Evolutionary conservation across 2,329 filamentous ascomycete genomes (phyloP).

Genomic region (Fusarium praegraminearum): DNA sequence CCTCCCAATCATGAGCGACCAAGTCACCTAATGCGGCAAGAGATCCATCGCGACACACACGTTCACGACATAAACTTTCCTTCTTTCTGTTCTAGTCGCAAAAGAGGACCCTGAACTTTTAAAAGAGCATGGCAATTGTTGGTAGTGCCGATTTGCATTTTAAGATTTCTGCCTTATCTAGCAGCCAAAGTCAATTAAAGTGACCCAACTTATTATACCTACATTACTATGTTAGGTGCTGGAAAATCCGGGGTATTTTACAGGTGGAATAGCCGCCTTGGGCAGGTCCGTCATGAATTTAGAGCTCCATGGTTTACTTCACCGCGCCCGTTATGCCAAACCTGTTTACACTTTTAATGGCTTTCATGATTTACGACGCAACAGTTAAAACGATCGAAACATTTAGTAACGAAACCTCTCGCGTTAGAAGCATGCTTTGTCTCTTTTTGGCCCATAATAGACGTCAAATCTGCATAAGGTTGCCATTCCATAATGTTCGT

Average conservation of each 20-base stretch:
- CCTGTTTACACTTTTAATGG: not conserved
- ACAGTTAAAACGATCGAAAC: conserved; percentile 9
- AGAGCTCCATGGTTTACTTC: not conserved
- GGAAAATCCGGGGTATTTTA: conserved; percentile 17
- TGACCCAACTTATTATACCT: not conserved
- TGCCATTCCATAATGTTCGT: conserved; percentile 46
- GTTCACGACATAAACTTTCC: conserved; percentile 2
- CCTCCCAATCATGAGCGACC: conserved; percentile 37
- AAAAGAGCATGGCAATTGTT: not conserved
- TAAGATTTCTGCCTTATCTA: conserved; percentile 32
- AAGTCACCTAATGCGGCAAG: conserved; percentile 36
- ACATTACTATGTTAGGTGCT: not conserved
- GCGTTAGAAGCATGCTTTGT: conserved; percentile 43
- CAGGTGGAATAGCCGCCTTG: conserved; percentile 29
- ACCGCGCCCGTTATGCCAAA: not conserved
- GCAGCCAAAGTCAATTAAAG: conserved; percentile 5
- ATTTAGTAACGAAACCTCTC: conserved; percentile 17
- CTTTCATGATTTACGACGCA: not conserved
- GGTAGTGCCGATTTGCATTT: conserved; percentile 10
- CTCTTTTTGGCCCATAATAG: conserved; percentile 46
- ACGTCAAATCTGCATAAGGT: conserved; percentile 45
- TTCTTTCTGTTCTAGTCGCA: conserved; percentile 23
- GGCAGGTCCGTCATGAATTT: conserved; percentile 26
- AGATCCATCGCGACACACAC: conserved; percentile 3
- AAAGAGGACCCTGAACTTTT: conserved; percentile 6